Conservation (phyloP, 345 rosid species). For the Populus davidiana region DNA sequence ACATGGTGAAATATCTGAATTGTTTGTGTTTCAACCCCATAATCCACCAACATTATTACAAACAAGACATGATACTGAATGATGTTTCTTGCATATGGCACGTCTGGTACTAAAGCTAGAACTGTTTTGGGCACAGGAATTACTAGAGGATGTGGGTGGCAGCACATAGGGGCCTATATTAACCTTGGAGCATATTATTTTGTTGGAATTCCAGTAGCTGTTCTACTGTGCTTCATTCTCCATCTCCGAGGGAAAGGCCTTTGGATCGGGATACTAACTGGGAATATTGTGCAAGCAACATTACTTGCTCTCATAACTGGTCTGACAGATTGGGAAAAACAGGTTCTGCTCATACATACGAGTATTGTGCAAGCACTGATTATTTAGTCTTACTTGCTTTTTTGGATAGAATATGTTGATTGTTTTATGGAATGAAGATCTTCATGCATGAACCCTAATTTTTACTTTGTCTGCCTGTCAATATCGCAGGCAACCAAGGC, state of each 20-base stretch:
- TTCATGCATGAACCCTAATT: slow-evolving; percentile 16
- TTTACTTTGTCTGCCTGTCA: neutral
- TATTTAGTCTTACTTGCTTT: too few relatives aligned
- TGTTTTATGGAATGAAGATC: too few relatives aligned
- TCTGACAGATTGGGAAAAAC: slow-evolving; percentile 20
- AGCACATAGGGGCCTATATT: slow-evolving; percentile 13
- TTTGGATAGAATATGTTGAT: too few relatives aligned
- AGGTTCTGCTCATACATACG: neutral
- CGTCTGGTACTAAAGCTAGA: too few relatives aligned
- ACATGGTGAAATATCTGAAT: too few relatives aligned
- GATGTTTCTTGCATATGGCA: too few relatives aligned
- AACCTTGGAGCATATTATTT: slow-evolving; percentile 14
- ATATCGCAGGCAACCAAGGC: slow-evolving; percentile 22
- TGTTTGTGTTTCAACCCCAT: too few relatives aligned
- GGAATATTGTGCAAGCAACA: slow-evolving; percentile 1
- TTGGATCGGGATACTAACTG: slow-evolving; percentile 15
- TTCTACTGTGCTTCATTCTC: slow-evolving; percentile 4
- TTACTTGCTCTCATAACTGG: neutral
- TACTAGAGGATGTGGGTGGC: slow-evolving; percentile 29
- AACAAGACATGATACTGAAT: too few relatives aligned
- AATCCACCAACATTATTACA: too few relatives aligned
- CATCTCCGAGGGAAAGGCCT: slow-evolving; percentile 14
- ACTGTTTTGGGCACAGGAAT: neutral
- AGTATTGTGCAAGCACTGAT: too few relatives aligned
- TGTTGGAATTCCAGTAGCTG: slow-evolving; percentile 18